Conservation (phyloP, 2,329 filamentous ascomycete species). For the Esteya vermicola region DNA sequence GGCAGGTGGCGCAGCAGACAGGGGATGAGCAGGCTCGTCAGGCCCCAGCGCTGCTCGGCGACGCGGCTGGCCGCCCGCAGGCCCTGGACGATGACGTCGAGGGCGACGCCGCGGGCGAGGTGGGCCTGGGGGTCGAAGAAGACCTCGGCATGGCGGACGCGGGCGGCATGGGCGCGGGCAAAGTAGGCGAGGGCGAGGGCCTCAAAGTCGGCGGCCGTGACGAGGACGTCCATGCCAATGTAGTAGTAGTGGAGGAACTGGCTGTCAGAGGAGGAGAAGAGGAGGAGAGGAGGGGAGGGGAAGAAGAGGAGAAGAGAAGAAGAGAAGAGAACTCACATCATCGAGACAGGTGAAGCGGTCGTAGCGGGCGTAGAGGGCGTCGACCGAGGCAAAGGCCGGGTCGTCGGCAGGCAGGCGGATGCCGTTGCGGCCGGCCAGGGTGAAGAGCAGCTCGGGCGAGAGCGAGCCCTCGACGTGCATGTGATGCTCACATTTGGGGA, state of each 20-base stretch:
- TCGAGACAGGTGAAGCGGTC: conserved; percentile 54
- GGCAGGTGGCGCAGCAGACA: conserved; percentile 62
- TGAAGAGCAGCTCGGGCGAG: conserved; percentile 54
- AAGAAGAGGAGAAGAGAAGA: too few relatives aligned
- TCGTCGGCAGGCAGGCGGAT: conserved; percentile 46
- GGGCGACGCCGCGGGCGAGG: conserved; percentile 44
- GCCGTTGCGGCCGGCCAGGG: conserved; percentile 51
- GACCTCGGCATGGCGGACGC: conserved; percentile 58
- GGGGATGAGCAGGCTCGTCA: conserved; percentile 53
- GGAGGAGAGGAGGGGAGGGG: background rate
- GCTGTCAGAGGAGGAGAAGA: background rate
- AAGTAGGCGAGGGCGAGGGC: conserved; percentile 62
- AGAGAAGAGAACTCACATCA: conserved; percentile 16
- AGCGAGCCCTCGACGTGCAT: conserved; percentile 68
- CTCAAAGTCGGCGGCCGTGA: conserved; percentile 54
- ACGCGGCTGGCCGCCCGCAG: conserved; percentile 44
- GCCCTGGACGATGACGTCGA: conserved; percentile 49
- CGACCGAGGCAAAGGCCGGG: conserved; percentile 46
- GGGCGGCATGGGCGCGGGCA: conserved; percentile 44
- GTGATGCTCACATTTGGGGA: conserved; percentile 74
- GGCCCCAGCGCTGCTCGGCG: conserved; percentile 42
- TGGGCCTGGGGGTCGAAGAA: conserved; percentile 77
- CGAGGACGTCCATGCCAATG: conserved; percentile 56
- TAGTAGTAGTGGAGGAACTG: conserved; percentile 69
- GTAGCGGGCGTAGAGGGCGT: conserved; percentile 49